Evolutionary conservation across 345 rosid species (phyloP).

Genomic region (Citrus inodora): DNA sequence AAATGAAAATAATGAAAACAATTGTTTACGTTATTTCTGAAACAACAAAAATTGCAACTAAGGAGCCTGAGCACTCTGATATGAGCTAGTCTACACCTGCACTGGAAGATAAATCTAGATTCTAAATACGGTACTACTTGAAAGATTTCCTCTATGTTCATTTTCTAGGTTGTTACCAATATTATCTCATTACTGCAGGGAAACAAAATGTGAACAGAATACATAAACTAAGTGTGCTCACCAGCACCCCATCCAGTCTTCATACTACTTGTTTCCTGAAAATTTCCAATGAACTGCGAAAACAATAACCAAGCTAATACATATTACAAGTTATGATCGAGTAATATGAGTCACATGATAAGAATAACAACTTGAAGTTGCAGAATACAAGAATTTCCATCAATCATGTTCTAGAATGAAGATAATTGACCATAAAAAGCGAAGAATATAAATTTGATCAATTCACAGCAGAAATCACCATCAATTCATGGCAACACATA

Average conservation of each 20-base stretch:
- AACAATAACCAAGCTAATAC: conserved; percentile 3
- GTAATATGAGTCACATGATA: neutral
- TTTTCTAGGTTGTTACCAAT: neutral
- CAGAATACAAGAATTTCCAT: neutral
- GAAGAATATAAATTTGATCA: neutral
- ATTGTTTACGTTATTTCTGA: neutral
- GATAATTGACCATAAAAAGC: neutral
- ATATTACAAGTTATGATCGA: neutral
- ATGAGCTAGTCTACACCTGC: neutral
- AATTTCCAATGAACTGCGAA: conserved; percentile 82
- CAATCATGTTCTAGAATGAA: neutral
- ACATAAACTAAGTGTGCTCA: conserved; percentile 19
- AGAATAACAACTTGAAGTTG: neutral
- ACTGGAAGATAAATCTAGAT: neutral
- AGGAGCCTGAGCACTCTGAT: neutral
- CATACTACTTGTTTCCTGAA: conserved; percentile 73
- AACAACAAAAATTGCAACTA: conserved; percentile 5
- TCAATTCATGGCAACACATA: neutral
- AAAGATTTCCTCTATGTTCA: neutral
- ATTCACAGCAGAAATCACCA: neutral
- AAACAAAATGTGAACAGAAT: neutral
- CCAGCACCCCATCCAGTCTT: conserved; percentile 96
- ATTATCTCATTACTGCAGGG: neutral
- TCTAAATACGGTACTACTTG: neutral
- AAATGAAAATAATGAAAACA: conserved; percentile 5